Evolutionary conservation across 139 green algal genomes (phyloP).

Genomic region (Closterium sp.): DNA sequence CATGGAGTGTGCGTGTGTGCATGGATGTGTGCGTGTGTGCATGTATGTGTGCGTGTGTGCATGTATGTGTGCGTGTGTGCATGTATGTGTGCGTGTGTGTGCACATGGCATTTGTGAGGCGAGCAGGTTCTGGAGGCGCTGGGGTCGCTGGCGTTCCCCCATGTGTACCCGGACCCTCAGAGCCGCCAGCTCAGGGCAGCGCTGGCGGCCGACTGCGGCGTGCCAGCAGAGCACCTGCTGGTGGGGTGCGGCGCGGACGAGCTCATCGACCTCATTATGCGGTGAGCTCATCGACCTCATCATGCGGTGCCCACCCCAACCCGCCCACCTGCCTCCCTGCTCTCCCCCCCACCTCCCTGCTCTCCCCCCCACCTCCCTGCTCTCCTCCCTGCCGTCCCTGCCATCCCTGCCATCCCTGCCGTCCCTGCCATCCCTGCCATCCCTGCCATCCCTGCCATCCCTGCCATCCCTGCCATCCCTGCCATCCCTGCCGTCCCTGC

Average conservation of each 20-base stretch:
- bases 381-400: not conserved
- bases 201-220: constrained; percentile 69
- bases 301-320: constrained; percentile 44
- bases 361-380: too few species aligned
- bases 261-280: constrained; percentile 59
- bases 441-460: too few species aligned
- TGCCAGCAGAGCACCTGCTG: constrained; percentile 86
- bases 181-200: constrained; percentile 72
- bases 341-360: too few species aligned
- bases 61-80: not conserved
- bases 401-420: not conserved
- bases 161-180: constrained; percentile 99
- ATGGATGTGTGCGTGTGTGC: not conserved
- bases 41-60: too few species aligned
- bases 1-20: not conserved
- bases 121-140: constrained; percentile 77
- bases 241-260: constrained; percentile 67
- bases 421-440: too few species aligned
- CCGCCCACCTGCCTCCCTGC: not conserved
- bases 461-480: too few species aligned
- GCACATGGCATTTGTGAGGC: not conserved
- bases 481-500: too few species aligned
- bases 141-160: constrained; percentile 81
- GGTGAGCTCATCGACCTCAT: constrained; percentile 58
- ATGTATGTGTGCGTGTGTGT: not conserved